These are phyloP conservation scores for Sorghum bicolor DNA, from an alignment of 176 grass and related monocot genomes.

Conservation along the genomic window DNA sequence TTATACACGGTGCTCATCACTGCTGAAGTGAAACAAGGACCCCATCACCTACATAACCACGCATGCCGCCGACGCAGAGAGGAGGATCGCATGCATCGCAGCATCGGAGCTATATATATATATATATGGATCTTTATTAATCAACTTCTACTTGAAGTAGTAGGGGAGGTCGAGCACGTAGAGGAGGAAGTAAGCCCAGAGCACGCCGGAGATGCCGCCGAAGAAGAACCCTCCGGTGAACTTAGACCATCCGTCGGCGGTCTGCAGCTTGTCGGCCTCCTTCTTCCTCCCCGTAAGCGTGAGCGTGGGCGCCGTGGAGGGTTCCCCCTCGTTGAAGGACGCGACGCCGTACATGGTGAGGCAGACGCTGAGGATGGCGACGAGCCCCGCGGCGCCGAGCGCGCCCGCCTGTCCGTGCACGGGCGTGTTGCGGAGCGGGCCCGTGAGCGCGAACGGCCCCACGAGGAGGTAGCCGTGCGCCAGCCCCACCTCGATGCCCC, in stretches of 20 bases:
- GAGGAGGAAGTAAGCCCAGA: slow-evolving; percentile 96
- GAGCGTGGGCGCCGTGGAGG: slow-evolving; percentile 70
- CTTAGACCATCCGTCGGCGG: slow-evolving; percentile 83
- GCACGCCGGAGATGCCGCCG: slow-evolving; percentile 74
- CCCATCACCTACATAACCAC: not conserved
- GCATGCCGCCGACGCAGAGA: not conserved
- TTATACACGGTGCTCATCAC: slow-evolving; percentile 10
- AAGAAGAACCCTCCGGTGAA: slow-evolving; percentile 96
- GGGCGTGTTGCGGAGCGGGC: slow-evolving; percentile 88
- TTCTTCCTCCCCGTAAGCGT: slow-evolving; percentile 92
- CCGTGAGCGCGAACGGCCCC: slow-evolving; percentile 83
- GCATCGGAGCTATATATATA: not conserved
- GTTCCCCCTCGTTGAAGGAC: slow-evolving; percentile 69
- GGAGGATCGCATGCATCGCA: too few species aligned
- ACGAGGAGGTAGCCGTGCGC: slow-evolving; percentile 95
- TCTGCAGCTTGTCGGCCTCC: slow-evolving; percentile 95
- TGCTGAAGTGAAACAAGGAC: not conserved
- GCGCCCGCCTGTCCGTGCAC: slow-evolving; percentile 72
- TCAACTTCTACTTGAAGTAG: slow-evolving; percentile 86
- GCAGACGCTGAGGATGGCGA: slow-evolving; percentile 86
- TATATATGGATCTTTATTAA: not conserved
- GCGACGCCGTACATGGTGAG: slow-evolving; percentile 90
- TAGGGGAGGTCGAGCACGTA: slow-evolving; percentile 98
- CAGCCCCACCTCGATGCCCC: slow-evolving; percentile 84
- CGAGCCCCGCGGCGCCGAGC: slow-evolving; percentile 67